phyloP scores from a whole-genome alignment of 2,329 filamentous ascomycete genomes.

The Dactylonectria macrodidyma region DNA sequence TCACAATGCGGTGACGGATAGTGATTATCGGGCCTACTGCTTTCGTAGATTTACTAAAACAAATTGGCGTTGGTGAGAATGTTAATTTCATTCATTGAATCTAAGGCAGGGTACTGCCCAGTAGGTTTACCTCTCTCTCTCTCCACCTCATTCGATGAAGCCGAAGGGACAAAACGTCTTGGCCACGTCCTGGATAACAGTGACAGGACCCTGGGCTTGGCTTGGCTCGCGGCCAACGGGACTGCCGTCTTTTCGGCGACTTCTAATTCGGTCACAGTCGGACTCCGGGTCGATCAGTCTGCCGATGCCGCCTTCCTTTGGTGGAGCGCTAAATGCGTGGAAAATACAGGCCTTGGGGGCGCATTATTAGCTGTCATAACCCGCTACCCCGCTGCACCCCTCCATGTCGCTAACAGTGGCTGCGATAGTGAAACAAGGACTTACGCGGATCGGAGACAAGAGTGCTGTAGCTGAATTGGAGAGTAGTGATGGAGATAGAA shows the following conservation, averaged over 20 bases:
- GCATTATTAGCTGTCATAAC: neutral
- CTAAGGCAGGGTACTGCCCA: too few relatives aligned
- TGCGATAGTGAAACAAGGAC: neutral
- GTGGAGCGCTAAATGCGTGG: neutral
- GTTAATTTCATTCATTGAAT: too few relatives aligned
- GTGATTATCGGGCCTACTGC: too few relatives aligned
- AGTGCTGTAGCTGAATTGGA: neutral
- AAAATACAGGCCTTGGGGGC: neutral
- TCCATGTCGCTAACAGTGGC: neutral
- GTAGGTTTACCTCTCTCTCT: neutral
- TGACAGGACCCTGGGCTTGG: neutral
- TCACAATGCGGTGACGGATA: neutral
- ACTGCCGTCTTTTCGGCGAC: neutral
- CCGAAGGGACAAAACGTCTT: neutral
- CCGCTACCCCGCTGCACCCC: neutral
- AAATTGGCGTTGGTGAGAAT: too few relatives aligned
- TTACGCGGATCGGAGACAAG: neutral
- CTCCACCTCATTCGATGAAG: neutral
- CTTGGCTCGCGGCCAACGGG: neutral
- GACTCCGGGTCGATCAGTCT: neutral
- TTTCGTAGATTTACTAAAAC: too few relatives aligned
- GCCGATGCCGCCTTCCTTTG: neutral
- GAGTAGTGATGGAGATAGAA: neutral
- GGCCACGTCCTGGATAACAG: neutral
- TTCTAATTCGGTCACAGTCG: conserved; percentile 17